A percentile compares a stretch with the other conserved stretches of the same genome.
Conservation (phyloP, 1,284 basidiomycete genomes). For the Ustilago esculenta region DNA sequence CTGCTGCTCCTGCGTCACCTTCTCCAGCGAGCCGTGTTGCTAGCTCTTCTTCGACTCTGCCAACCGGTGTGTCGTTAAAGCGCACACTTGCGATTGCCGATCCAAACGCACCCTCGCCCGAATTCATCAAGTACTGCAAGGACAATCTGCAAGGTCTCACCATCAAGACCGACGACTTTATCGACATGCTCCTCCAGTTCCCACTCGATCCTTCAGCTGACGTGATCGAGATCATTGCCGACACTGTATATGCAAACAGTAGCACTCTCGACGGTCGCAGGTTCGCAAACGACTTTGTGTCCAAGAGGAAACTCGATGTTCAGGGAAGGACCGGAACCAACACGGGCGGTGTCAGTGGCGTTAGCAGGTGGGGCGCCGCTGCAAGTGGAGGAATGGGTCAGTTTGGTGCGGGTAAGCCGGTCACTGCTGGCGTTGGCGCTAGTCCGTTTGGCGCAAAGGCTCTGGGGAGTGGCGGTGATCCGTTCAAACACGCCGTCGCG, state of each 20-base stretch:
- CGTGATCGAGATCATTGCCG: conserved; percentile 67
- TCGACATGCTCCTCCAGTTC: conserved; percentile 68
- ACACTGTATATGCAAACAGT: conserved; percentile 82
- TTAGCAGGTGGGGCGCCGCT: conserved; percentile 12
- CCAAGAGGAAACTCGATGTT: conserved; percentile 75
- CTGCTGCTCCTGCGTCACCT: conserved; percentile 46
- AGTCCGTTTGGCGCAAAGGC: conserved; percentile 4
- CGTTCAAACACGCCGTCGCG: too few relatives aligned
- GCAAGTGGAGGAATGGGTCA: conserved; percentile 9
- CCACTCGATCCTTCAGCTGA: conserved; percentile 64
- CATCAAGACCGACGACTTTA: conserved; percentile 70
- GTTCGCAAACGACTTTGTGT: conserved; percentile 90
- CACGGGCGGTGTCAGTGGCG: background rate
- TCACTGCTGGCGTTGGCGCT: background rate
- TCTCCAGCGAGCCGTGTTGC: conserved; percentile 43
- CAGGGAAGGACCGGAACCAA: conserved; percentile 24
- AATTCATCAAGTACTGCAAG: conserved; percentile 91
- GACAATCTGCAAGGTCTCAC: conserved; percentile 84
- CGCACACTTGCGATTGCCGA: conserved; percentile 17
- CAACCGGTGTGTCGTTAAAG: background rate
- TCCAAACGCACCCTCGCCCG: conserved; percentile 80
- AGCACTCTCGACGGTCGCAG: conserved; percentile 92
- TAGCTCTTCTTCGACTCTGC: conserved; percentile 5
- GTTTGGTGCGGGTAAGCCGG: conserved; percentile 7
- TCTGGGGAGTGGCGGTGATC: background rate